Conservation (phyloP, 2,329 filamentous ascomycete species). For the Ophiosphaerella korrae region DNA sequence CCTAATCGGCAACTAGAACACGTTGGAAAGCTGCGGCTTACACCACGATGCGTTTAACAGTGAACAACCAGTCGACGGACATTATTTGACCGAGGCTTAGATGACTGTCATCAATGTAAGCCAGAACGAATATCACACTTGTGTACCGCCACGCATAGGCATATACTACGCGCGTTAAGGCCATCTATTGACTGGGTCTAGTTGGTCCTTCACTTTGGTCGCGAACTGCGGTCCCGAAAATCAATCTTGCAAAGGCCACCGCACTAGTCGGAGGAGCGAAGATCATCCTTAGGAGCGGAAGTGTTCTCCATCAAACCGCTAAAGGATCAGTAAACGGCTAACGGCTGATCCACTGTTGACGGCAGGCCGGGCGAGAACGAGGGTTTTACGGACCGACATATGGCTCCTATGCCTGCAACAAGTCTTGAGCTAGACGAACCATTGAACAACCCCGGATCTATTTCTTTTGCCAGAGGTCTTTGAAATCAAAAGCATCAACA, state of each 20-base stretch:
- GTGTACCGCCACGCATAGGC: neutral
- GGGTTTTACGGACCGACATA: neutral
- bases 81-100: neutral
- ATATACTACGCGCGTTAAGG: slow-evolving; percentile 8
- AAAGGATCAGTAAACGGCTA: neutral
- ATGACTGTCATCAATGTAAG: slow-evolving; percentile 2
- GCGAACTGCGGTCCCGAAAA: neutral
- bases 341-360: neutral
- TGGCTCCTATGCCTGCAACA: slow-evolving; percentile 1
- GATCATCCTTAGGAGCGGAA: neutral
- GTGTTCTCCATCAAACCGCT: neutral
- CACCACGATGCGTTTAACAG: neutral
- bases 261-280: neutral
- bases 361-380: neutral
- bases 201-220: neutral
- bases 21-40: neutral
- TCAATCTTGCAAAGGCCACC: neutral
- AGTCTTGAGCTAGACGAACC: slow-evolving; percentile 1
- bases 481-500: slow-evolving; percentile 8
- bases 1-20: neutral
- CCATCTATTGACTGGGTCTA: slow-evolving; percentile 2
- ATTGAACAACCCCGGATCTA: neutral
- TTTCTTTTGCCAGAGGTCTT: neutral
- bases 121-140: neutral
- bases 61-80: neutral